These are phyloP conservation scores for Raddia distichophylla DNA, from an alignment of 176 grass and related monocot species.

Conservation along the genomic window DNA sequence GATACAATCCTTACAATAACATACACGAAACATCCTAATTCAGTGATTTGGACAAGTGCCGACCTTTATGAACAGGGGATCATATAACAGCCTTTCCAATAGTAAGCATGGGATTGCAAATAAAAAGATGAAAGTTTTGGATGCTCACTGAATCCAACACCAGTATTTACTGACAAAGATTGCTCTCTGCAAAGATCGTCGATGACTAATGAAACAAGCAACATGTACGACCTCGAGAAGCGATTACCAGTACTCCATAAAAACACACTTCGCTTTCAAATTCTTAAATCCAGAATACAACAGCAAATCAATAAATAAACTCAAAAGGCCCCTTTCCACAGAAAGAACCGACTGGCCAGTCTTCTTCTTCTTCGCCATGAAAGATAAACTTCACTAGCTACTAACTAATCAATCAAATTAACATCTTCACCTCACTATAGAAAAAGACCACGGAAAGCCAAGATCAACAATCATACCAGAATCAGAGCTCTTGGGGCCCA, in stretches of 20 bases:
- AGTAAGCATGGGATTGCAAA: neutral
- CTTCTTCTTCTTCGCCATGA: conserved; percentile 26
- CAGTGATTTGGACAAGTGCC: neutral
- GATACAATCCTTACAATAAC: neutral
- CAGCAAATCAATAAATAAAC: conserved; percentile 40
- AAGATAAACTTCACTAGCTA: conserved; percentile 7
- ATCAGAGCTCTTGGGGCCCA: conserved; percentile 46
- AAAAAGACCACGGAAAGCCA: conserved; percentile 2
- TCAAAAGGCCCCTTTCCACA: conserved; percentile 33
- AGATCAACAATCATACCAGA: conserved; percentile 62
- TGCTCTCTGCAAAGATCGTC: conserved; percentile 4
- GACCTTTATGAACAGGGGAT: neutral
- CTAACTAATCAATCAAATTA: conserved; percentile 18
- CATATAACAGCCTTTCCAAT: neutral
- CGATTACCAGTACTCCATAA: neutral
- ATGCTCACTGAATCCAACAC: neutral
- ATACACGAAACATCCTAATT: neutral
- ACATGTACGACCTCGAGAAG: conserved; percentile 21
- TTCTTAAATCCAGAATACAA: neutral
- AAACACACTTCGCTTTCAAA: conserved; percentile 16
- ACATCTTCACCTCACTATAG: conserved; percentile 1
- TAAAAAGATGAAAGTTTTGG: neutral
- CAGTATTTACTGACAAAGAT: neutral
- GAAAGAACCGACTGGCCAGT: conserved; percentile 26
- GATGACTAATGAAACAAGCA: neutral